Evolutionary conservation across 2,329 filamentous ascomycete species (phyloP).

Genomic region (Lecanicillium sp.): DNA sequence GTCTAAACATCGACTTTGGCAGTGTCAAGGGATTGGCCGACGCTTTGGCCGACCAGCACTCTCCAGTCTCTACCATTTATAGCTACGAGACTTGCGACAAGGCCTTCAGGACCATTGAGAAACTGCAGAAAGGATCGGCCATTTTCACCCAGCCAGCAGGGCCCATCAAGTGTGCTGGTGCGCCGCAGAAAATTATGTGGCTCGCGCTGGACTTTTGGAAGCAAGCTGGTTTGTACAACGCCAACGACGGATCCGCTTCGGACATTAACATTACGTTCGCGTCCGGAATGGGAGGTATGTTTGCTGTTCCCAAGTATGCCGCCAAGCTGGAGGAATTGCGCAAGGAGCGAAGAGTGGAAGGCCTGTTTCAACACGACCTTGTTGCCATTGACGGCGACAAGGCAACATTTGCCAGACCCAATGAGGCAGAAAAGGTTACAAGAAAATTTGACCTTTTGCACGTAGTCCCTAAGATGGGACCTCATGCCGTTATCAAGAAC

Average conservation of each 20-base stretch:
- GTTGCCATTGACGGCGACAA: slow-evolving; percentile 43
- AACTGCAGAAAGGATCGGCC: slow-evolving; percentile 40
- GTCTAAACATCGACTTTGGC: slow-evolving; percentile 42
- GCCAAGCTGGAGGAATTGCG: slow-evolving; percentile 45
- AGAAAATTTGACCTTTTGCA: slow-evolving; percentile 47
- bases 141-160: slow-evolving; percentile 54
- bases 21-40: slow-evolving; percentile 49
- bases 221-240: slow-evolving; percentile 40
- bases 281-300: slow-evolving; percentile 49
- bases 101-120: slow-evolving; percentile 39
- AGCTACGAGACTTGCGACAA: slow-evolving; percentile 48
- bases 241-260: slow-evolving; percentile 27
- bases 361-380: slow-evolving; percentile 50
- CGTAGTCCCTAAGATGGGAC: slow-evolving; percentile 51
- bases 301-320: slow-evolving; percentile 53
- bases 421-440: slow-evolving; percentile 34
- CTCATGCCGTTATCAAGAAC: slow-evolving; percentile 45
- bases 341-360: slow-evolving; percentile 46
- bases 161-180: slow-evolving; percentile 53
- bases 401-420: slow-evolving; percentile 39
- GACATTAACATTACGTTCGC: slow-evolving; percentile 46
- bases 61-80: slow-evolving; percentile 49
- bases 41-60: slow-evolving; percentile 39
- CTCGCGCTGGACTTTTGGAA: slow-evolving; percentile 54
- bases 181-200: slow-evolving; percentile 57